Evolutionary conservation across 2,329 filamentous ascomycete genomes (phyloP).

Genomic region (Diaporthe ampelina): DNA sequence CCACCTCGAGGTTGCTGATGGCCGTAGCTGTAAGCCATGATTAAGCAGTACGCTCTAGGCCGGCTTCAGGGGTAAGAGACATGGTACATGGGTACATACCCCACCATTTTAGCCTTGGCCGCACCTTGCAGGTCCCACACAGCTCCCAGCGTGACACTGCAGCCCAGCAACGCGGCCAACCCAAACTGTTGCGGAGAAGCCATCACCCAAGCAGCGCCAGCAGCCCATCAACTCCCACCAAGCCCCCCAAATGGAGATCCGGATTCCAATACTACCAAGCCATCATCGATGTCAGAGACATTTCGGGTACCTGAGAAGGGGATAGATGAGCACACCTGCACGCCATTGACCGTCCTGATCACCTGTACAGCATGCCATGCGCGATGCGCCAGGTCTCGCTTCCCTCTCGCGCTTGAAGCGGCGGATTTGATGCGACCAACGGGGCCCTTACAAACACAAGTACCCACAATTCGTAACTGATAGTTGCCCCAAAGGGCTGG

Average conservation of each 20-base stretch:
- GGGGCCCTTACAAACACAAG: too few species aligned
- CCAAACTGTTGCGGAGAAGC: conserved; percentile 4
- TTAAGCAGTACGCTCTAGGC: conserved; percentile 21
- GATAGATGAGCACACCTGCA: not conserved
- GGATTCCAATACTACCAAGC: not conserved
- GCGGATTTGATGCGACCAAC: not conserved
- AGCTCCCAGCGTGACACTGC: conserved; percentile 4
- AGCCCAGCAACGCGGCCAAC: conserved; percentile 14
- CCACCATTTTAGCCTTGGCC: conserved; percentile 14
- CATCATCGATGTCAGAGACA: conserved; percentile 5
- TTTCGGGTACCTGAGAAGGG: not conserved
- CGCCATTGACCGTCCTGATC: not conserved
- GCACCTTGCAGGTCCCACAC: not conserved
- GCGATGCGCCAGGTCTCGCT: not conserved
- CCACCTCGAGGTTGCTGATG: conserved; percentile 32
- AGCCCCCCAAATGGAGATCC: not conserved
- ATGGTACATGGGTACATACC: conserved; percentile 14
- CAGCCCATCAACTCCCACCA: not conserved
- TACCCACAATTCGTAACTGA: not conserved
- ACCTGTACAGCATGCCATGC: conserved; percentile 16
- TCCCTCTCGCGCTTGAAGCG: not conserved
- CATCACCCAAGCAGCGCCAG: not conserved
- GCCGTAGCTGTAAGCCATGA: conserved; percentile 29
- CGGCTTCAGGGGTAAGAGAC: conserved; percentile 9
- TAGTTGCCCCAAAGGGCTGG: too few species aligned